These are phyloP conservation scores for Geotrichum carabidarum DNA, from an alignment of 1,139 yeast genomes.

Conservation along the genomic window DNA sequence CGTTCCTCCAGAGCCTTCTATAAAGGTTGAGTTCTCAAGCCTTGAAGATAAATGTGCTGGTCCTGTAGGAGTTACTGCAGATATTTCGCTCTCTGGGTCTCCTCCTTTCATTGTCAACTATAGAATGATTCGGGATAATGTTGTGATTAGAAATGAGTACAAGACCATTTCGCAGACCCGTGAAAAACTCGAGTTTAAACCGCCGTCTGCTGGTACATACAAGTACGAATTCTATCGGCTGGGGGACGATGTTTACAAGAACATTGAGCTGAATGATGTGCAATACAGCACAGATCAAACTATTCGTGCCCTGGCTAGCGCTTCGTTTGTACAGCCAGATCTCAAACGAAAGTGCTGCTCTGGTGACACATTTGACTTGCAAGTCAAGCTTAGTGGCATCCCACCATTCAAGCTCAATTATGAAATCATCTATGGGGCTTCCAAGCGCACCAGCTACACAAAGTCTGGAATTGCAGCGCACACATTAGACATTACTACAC, in stretches of 20 bases:
- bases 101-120: conserved; percentile 77
- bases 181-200: conserved; percentile 61
- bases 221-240: conserved; percentile 58
- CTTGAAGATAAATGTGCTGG: conserved; percentile 88
- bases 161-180: conserved; percentile 35
- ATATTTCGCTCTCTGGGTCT: conserved; percentile 60
- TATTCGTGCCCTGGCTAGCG: conserved; percentile 39
- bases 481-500: conserved; percentile 47
- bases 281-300: conserved; percentile 32
- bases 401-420: conserved; percentile 71
- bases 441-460: conserved; percentile 43
- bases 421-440: conserved; percentile 53
- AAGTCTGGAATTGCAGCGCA: conserved; percentile 44
- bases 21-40: conserved; percentile 42
- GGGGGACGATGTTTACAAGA: conserved; percentile 37
- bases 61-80: conserved; percentile 77
- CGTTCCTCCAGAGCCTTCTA: conserved; percentile 47
- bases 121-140: conserved; percentile 41
- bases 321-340: conserved; percentile 31
- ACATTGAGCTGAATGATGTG: conserved; percentile 27
- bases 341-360: conserved; percentile 41
- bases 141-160: conserved; percentile 22
- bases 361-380: conserved; percentile 46
- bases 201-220: conserved; percentile 76
- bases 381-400: conserved; percentile 64